Conservation (phyloP, 2,329 filamentous ascomycete genomes). For the Zasmidium cellare region DNA sequence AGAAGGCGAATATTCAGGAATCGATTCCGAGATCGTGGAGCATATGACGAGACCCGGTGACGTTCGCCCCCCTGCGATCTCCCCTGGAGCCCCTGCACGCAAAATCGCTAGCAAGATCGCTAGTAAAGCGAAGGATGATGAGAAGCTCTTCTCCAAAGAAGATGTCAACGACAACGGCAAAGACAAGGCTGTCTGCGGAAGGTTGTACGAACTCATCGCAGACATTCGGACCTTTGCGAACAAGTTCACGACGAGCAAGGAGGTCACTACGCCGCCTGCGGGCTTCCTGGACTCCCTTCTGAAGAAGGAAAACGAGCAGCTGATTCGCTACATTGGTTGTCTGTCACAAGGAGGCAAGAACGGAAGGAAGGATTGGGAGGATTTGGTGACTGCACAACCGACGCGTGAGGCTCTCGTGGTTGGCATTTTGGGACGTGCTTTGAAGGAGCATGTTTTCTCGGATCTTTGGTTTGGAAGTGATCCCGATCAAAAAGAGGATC, state of each 20-base stretch:
- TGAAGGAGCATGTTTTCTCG: constrained; percentile 34
- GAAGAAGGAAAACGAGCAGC: constrained; percentile 8
- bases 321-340: constrained; percentile 35
- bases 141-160: no score
- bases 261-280: background rate
- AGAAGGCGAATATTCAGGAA: no score
- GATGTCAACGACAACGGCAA: no score
- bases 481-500: no score
- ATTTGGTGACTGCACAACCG: constrained; percentile 19
- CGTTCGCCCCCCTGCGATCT: no score
- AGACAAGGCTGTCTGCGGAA: background rate
- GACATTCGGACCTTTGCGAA: background rate
- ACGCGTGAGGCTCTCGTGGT: constrained; percentile 26
- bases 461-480: constrained; percentile 32
- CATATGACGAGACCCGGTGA: no score
- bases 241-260: background rate
- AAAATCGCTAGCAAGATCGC: no score
- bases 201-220: background rate
- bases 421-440: constrained; percentile 29
- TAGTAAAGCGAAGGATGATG: no score
- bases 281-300: constrained; percentile 10
- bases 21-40: no score
- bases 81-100: no score
- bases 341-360: constrained; percentile 27
- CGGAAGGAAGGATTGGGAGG: constrained; percentile 25